Evolutionary conservation across 179 eudicot species (phyloP).

Genomic region (Silene noctiflora): DNA sequence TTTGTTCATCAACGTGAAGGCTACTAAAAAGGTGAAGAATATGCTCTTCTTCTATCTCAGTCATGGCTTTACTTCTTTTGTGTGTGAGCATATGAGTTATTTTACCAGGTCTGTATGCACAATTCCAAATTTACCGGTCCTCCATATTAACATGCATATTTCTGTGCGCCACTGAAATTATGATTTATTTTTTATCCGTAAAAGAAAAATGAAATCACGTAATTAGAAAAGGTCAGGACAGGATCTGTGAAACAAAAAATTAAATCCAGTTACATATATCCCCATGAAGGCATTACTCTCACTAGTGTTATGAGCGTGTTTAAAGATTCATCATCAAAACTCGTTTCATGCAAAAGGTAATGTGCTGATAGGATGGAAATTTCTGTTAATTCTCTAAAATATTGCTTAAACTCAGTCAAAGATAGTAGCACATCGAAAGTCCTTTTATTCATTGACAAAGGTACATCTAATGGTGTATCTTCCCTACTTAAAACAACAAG

Average conservation of each 20-base stretch:
- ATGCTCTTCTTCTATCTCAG: conserved; percentile 7
- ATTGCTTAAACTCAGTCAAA: conserved; percentile 2
- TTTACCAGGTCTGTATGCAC: neutral
- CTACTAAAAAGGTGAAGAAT: conserved; percentile 64
- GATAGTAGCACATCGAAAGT: neutral
- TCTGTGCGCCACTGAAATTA: neutral
- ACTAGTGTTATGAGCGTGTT: neutral
- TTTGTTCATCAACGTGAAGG: conserved; percentile 80
- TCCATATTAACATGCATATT: neutral
- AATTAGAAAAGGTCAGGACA: conserved; percentile 1
- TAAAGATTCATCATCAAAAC: neutral
- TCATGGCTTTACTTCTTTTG: neutral
- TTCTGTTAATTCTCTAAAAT: neutral
- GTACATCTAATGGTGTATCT: neutral
- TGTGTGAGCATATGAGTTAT: neutral
- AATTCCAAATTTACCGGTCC: neutral
- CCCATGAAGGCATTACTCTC: neutral
- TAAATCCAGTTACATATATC: neutral
- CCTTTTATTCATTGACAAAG: neutral
- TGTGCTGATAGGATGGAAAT: neutral
- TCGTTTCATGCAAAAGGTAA: conserved; percentile 1
- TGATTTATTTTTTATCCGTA: neutral
- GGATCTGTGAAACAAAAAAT: neutral
- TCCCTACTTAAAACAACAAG: neutral
- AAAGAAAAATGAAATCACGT: neutral